Percentiles rank a stretch among this genome's conserved stretches.
Evolutionary conservation across 2,329 filamentous ascomycete genomes (phyloP).

Genomic region (Xylaria sp.): DNA sequence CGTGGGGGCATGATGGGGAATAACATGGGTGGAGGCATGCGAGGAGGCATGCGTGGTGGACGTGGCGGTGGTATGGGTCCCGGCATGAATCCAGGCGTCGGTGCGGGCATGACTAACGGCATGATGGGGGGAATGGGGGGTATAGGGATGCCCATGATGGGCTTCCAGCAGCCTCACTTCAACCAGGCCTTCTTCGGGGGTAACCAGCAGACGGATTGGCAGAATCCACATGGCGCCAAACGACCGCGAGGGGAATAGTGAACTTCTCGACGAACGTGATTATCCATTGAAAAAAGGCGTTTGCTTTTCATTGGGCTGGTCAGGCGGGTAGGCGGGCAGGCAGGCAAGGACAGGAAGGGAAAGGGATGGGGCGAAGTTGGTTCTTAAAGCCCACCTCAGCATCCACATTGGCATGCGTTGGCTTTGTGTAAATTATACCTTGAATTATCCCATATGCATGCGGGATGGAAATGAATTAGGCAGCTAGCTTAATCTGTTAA

Average conservation of each 20-base stretch:
- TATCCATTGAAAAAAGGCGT: slow-evolving; percentile 17
- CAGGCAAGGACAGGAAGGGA: slow-evolving; percentile 15
- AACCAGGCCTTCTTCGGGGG: slow-evolving; percentile 50
- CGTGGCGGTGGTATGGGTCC: slow-evolving; percentile 48
- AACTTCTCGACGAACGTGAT: background rate
- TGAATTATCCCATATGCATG: background rate
- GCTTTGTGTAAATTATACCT: slow-evolving; percentile 31
- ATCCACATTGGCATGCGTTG: slow-evolving; percentile 10
- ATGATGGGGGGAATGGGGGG: slow-evolving; percentile 49
- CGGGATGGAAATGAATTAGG: background rate
- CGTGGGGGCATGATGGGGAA: slow-evolving; percentile 51
- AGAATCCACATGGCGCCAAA: slow-evolving; percentile 52
- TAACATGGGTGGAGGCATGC: slow-evolving; percentile 49
- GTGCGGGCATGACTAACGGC: slow-evolving; percentile 44
- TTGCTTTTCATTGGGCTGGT: slow-evolving; percentile 9
- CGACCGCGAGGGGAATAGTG: slow-evolving; percentile 48
- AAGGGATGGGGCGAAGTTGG: slow-evolving; percentile 9
- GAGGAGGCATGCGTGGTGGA: slow-evolving; percentile 49
- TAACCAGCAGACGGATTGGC: slow-evolving; percentile 51
- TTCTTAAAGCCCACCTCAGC: slow-evolving; percentile 18
- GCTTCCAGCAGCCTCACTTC: slow-evolving; percentile 50
- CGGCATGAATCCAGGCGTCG: slow-evolving; percentile 45
- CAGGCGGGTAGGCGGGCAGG: slow-evolving; percentile 5
- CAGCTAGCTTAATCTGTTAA: background rate
- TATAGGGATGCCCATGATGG: slow-evolving; percentile 51